A percentile compares a stretch with the other conserved stretches of the same genome.
Conservation (phyloP, 768 basidiomycete genomes). For the Epithele typhae region DNA sequence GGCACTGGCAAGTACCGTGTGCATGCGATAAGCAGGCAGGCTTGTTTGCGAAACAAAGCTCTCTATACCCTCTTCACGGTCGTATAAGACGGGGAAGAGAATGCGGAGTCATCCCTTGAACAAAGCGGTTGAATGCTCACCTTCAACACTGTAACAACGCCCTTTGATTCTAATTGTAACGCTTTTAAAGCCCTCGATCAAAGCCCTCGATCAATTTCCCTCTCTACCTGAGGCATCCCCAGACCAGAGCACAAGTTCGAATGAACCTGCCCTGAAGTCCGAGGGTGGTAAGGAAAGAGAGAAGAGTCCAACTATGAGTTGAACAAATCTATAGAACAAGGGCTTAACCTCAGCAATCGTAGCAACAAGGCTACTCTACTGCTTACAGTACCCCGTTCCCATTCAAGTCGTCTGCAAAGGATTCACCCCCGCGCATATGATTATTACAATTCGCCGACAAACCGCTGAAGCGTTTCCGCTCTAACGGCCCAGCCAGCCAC, state of each 20-base stretch:
- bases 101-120: constrained; percentile 59
- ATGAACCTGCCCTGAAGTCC: constrained; percentile 40
- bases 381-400: constrained; percentile 72
- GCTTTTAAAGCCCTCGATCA: constrained; percentile 3
- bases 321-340: constrained; percentile 69
- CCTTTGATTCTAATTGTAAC: neutral
- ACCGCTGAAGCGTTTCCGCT: constrained; percentile 51
- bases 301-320: constrained; percentile 41
- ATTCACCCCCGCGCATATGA: constrained; percentile 69
- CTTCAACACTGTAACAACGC: neutral
- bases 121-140: neutral
- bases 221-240: constrained; percentile 2
- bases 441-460: constrained; percentile 56
- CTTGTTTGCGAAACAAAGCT: constrained; percentile 73
- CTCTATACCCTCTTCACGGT: constrained; percentile 83
- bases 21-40: constrained; percentile 52
- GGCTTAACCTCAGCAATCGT: constrained; percentile 76
- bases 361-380: constrained; percentile 77
- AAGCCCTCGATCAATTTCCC: too few relatives aligned
- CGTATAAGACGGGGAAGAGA: constrained; percentile 92
- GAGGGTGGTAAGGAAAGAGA: constrained; percentile 28
- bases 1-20: constrained; percentile 88
- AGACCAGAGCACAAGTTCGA: constrained; percentile 16
- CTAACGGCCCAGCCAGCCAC: constrained; percentile 42
- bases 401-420: constrained; percentile 79